phyloP scores from a whole-genome alignment of 2,329 filamentous ascomycete species.

The Colletotrichum sp. region DNA sequence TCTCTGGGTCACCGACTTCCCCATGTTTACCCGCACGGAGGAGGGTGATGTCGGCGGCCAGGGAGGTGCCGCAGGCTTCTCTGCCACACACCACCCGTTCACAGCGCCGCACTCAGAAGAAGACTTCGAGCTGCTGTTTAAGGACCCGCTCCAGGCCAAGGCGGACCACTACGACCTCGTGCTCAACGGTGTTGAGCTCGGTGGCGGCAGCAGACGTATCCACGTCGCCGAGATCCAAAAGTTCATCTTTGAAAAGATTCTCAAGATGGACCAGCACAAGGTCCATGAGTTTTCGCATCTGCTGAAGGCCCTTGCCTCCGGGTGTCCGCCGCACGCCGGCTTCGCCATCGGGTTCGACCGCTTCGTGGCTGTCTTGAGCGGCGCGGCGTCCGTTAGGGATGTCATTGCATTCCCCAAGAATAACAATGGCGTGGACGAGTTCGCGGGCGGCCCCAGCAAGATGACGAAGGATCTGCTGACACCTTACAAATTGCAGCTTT shows the following conservation, averaged over 20 bases:
- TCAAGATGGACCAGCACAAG: conserved; percentile 76
- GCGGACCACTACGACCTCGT: conserved; percentile 97
- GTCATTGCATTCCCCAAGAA: conserved; percentile 98
- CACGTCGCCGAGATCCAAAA: conserved; percentile 85
- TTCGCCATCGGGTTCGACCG: conserved; percentile 93
- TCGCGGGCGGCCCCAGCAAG: conserved; percentile 78
- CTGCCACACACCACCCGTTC: conserved; percentile 94
- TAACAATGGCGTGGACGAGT: conserved; percentile 83
- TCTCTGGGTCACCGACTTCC: conserved; percentile 89
- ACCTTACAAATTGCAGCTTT: conserved; percentile 47
- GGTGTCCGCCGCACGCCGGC: conserved; percentile 93
- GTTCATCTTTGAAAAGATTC: conserved; percentile 81
- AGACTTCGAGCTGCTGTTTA: conserved; percentile 78
- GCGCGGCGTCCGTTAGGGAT: conserved; percentile 80
- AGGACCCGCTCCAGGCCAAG: conserved; percentile 72
- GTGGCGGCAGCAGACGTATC: conserved; percentile 91
- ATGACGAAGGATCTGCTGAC: conserved; percentile 64
- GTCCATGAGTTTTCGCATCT: conserved; percentile 86
- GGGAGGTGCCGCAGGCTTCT: conserved; percentile 79
- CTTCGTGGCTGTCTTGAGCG: conserved; percentile 79
- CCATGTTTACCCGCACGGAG: conserved; percentile 82
- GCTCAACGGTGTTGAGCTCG: conserved; percentile 92
- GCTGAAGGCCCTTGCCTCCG: conserved; percentile 79
- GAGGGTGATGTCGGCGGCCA: conserved; percentile 71
- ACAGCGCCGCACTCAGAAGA: conserved; percentile 77